Conservation (phyloP, 2,329 filamentous ascomycete species). For the Pyrenophora seminiperda region DNA sequence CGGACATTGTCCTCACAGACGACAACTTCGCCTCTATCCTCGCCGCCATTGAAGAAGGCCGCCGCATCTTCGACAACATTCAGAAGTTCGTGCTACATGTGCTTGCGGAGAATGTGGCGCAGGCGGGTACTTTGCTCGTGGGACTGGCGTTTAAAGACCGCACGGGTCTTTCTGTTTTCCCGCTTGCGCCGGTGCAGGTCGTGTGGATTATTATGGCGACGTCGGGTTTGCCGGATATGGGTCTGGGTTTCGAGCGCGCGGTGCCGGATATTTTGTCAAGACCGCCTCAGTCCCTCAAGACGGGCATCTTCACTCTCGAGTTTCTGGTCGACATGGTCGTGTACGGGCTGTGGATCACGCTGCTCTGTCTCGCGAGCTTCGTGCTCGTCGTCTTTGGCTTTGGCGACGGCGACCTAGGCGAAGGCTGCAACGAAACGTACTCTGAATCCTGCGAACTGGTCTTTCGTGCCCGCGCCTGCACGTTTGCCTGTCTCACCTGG, state of each 20-base stretch:
- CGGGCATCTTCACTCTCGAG: conserved; percentile 44
- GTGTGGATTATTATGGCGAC: conserved; percentile 50
- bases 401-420: conserved; percentile 40
- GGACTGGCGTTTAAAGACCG: conserved; percentile 44
- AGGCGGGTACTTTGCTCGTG: conserved; percentile 43
- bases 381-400: conserved; percentile 43
- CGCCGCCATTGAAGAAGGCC: conserved; percentile 53
- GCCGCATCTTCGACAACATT: conserved; percentile 55
- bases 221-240: conserved; percentile 44
- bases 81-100: conserved; percentile 49
- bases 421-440: conserved; percentile 45
- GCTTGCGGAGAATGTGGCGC: conserved; percentile 42
- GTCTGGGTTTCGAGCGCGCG: conserved; percentile 44
- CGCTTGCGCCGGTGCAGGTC: conserved; percentile 45
- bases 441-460: conserved; percentile 41
- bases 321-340: conserved; percentile 46
- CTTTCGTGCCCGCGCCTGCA: conserved; percentile 67
- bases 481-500: conserved; percentile 77
- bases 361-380: conserved; percentile 42
- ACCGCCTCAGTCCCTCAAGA: conserved; percentile 23
- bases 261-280: conserved; percentile 40
- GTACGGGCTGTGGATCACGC: conserved; percentile 44
- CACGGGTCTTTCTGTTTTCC: conserved; percentile 43
- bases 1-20: conserved; percentile 53
- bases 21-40: conserved; percentile 55